Evolutionary conservation across 768 basidiomycete genomes (phyloP), one percentile per base, ranked within the genome.

Genomic region (Termitomyces sp.): DNA sequence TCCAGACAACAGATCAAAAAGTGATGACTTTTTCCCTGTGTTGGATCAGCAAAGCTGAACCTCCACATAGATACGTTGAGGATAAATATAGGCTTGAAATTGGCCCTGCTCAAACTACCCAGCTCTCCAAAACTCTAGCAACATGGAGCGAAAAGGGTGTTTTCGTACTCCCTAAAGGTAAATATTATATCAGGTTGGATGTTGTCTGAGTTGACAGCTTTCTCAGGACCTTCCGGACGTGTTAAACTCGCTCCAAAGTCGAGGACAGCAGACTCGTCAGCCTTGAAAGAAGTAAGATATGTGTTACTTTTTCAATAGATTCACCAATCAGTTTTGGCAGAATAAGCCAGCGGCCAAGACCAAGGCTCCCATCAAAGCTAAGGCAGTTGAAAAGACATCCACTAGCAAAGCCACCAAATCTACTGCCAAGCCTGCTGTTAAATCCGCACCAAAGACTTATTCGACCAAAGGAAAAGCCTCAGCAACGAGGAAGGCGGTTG

Each of bases 1-100:
- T 95, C 92, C 64, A 87, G 95, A 49, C 90, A 87, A 55, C 83
- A 87, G 66, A 94, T 97, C 77, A 97, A 97, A 85, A 96, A 92
- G 90, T 95, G 77, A 58, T 65, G n/a, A 4, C 20, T 24, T 60
- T 49, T 26, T 36, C 30, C 50, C 28, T 33, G 52, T 57, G 57
- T 50, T 50, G 51, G 45, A 57, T 55, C 53, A 54, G 38, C 58
- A 62, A 62, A 68, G 9, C 52, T 54, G 42, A 67, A 58, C 24
- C 53, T 54, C 46, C 30, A 52, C 30, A 10, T 56, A 94, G 92
- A 77, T 97, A 74, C 71, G 87, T 97, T 56, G 92, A 93, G 73
- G 78, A 82, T 57, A 84, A 79, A 65, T 97, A 94, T 79, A 85
- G 86, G 66, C 76, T 97, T 56, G 82, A 86, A 64, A 88, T 94